Evolutionary conservation across 1,139 yeast genomes (phyloP), one percentile per base, ranked within the genome.

Genomic region (Yamadazyma diddensiae): DNA sequence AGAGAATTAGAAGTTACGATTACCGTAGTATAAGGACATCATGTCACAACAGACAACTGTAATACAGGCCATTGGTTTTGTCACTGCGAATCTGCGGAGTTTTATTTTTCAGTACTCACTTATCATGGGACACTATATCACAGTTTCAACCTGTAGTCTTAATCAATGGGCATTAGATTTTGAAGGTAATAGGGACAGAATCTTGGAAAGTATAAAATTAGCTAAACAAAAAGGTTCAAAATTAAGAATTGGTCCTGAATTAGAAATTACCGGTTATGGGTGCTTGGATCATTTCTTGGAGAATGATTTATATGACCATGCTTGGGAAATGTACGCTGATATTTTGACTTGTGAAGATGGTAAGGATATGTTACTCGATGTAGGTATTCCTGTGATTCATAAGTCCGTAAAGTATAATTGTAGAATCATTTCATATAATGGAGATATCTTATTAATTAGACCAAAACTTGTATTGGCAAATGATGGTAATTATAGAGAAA

Each of bases 121-220:
- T 17, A 29, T 8, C 22, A 75, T 75, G 80, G 78, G 79, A 4
- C 77, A 72, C 30, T 75, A 70, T 49, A 65, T 77, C 24, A 77
- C 82, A 1, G 53, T 77, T 28, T 76, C 83, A 9, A 76, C 82
- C 2, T 77, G 83, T 51, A 75, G 83, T 52, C 72, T 94, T 46
- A 94, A 94, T 61, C 99, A 94, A 73, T 94, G 99, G 99, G 96
- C 98, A 0, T 70, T 94, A 40, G 99, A 94, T 59, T 94, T 87
- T 59, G 97, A 92, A 57, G 99, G 98, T 5, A 94, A 94, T 58
- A 73, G 95, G 36, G 95, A 88, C 52, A 69, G 99, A 35, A 92
- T 94, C 46, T 52, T 92, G 22, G 81, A 82, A 50, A 82, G 95
- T 39, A 90, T 94, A 50, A 57, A 57, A 21, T 69, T 75, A 34